Evolutionary conservation across 192 early-diverging fungal species (phyloP).

Genomic region (Rhizophagus clarus): DNA sequence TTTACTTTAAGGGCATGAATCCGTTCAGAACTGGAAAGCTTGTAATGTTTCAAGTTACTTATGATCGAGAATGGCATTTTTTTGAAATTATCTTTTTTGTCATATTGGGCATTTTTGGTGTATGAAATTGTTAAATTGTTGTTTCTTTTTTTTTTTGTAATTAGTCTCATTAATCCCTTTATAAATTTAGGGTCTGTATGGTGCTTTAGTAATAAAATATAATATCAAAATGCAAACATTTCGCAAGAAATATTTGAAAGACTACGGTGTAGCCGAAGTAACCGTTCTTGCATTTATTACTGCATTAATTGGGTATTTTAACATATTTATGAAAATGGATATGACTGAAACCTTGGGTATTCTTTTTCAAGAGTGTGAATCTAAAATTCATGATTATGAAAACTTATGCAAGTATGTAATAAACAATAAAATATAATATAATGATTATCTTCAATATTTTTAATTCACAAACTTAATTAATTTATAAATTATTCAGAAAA

Average conservation of each 20-base stretch:
- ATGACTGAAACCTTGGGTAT: constrained; percentile 82
- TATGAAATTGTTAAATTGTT: constrained; percentile 36
- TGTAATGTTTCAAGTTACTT: constrained; percentile 93
- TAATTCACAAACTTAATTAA: neutral
- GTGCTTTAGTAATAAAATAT: constrained; percentile 73
- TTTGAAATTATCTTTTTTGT: constrained; percentile 88
- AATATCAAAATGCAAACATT: constrained; percentile 71
- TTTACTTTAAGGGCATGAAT: constrained; percentile 66
- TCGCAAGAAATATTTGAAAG: constrained; percentile 68
- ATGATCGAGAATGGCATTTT: constrained; percentile 92
- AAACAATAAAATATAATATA: neutral
- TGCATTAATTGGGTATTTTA: constrained; percentile 67
- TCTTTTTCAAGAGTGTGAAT: constrained; percentile 73
- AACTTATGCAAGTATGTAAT: constrained; percentile 60
- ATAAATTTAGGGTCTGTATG: constrained; percentile 65
- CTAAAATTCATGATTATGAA: constrained; percentile 58
- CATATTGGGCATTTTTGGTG: constrained; percentile 80
- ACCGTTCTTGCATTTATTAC: constrained; percentile 65
- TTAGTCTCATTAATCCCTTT: neutral
- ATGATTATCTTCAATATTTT: neutral
- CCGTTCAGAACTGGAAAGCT: constrained; percentile 96
- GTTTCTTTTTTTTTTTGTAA: neutral
- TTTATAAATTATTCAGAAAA: neutral
- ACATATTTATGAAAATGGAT: constrained; percentile 80
- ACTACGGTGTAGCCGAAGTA: constrained; percentile 70